These are phyloP conservation scores for Selenicereus undatus DNA, from an alignment of 148 eudicot genomes.

Conservation along the genomic window DNA sequence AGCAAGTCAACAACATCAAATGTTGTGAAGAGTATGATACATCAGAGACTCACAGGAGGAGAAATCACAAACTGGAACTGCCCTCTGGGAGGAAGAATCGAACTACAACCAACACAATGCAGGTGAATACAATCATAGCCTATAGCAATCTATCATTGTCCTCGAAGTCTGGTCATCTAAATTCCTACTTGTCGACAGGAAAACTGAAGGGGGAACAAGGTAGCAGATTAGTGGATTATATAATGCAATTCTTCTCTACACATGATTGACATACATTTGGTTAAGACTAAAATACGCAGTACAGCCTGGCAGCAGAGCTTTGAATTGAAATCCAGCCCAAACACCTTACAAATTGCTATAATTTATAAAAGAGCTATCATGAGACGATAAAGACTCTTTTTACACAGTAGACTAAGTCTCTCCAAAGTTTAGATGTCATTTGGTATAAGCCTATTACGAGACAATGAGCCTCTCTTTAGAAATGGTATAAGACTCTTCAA, in stretches of 20 bases:
- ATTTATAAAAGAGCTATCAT: not conserved
- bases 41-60: not conserved
- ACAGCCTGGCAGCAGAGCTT: not conserved
- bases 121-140: no score
- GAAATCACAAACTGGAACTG: not conserved
- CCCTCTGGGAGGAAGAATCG: not conserved
- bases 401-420: not conserved
- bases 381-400: not conserved
- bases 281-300: not conserved
- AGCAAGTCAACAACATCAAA: not conserved
- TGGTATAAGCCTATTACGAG: not conserved
- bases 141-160: not conserved
- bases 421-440: not conserved
- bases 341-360: not conserved
- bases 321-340: not conserved
- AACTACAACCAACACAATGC: not conserved
- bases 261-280: not conserved
- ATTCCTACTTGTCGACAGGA: not conserved
- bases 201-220: not conserved
- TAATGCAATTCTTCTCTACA: no score
- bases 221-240: no score
- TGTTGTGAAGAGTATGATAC: not conserved
- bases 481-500: not conserved
- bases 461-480: not conserved
- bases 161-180: not conserved